These are phyloP conservation scores for Ensete ventricosum DNA, from an alignment of 176 grass and related monocot species.

Conservation along the genomic window DNA sequence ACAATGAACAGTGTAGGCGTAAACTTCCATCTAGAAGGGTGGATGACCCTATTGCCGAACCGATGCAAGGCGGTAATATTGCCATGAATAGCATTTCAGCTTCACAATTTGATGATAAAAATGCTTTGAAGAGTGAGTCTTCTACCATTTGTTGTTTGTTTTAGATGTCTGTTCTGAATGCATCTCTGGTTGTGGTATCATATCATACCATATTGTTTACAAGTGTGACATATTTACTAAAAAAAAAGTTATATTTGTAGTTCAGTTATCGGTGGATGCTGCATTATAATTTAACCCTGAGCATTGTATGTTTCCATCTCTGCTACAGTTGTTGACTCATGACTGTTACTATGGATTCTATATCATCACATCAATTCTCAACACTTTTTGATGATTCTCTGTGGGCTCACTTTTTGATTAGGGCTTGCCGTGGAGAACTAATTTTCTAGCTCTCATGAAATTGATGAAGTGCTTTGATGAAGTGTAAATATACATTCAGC, in stretches of 20 bases:
- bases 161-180: not conserved
- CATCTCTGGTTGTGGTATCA: not conserved
- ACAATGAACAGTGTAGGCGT: slow-evolving; percentile 41
- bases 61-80: slow-evolving; percentile 28
- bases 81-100: slow-evolving; percentile 47
- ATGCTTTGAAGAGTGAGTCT: slow-evolving; percentile 80
- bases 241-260: too few species aligned
- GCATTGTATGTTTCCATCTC: not conserved
- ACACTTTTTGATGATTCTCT: too few species aligned
- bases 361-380: too few species aligned
- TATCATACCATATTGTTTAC: not conserved
- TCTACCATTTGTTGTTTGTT: not conserved
- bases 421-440: not conserved
- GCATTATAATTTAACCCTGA: not conserved
- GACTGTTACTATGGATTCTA: too few species aligned
- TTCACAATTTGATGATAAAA: slow-evolving; percentile 80
- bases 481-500: too few species aligned
- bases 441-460: not conserved
- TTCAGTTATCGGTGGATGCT: not conserved
- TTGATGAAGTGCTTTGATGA: too few species aligned
- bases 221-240: not conserved
- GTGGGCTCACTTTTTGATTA: not conserved
- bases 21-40: slow-evolving; percentile 39
- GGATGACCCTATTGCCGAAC: slow-evolving; percentile 36
- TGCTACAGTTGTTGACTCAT: not conserved